Evolutionary conservation across 306 rosid genomes (phyloP).

Genomic region (Glycine latifolia): DNA sequence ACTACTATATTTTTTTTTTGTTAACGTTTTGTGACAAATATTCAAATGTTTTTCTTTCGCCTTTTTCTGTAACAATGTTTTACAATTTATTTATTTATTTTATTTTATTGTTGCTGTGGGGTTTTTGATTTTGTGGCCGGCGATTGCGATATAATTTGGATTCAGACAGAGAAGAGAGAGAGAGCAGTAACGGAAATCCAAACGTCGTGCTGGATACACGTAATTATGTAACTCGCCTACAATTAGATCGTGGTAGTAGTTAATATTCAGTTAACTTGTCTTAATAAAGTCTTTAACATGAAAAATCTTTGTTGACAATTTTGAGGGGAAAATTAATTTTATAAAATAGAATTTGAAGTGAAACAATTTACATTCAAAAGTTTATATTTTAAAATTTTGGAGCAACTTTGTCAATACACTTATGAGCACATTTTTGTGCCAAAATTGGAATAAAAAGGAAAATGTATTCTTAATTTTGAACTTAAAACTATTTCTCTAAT

Average conservation of each 20-base stretch:
- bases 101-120: not conserved
- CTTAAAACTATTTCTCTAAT: too few species aligned
- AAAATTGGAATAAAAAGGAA: too few species aligned
- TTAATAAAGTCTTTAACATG: too few species aligned
- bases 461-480: too few species aligned
- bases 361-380: too few species aligned
- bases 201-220: constrained; percentile 13
- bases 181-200: not conserved
- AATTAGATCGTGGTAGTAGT: not conserved
- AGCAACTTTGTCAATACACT: too few species aligned
- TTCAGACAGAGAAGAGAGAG: not conserved
- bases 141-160: constrained; percentile 36
- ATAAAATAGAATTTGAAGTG: too few species aligned
- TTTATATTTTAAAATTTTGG: too few species aligned
- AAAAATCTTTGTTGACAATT: too few species aligned
- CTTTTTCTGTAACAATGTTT: not conserved
- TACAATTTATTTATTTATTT: not conserved
- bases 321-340: too few species aligned
- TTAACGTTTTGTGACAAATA: constrained; percentile 5
- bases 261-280: not conserved
- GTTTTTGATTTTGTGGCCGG: constrained; percentile 47
- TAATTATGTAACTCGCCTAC: not conserved
- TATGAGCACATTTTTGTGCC: too few species aligned
- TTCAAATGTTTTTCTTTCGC: constrained; percentile 5
- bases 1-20: not conserved